Percentiles rank a stretch among this genome's conserved stretches.
Evolutionary conservation across 192 early-diverging fungal genomes (phyloP).

Genomic region (Linnemannia elongata): DNA sequence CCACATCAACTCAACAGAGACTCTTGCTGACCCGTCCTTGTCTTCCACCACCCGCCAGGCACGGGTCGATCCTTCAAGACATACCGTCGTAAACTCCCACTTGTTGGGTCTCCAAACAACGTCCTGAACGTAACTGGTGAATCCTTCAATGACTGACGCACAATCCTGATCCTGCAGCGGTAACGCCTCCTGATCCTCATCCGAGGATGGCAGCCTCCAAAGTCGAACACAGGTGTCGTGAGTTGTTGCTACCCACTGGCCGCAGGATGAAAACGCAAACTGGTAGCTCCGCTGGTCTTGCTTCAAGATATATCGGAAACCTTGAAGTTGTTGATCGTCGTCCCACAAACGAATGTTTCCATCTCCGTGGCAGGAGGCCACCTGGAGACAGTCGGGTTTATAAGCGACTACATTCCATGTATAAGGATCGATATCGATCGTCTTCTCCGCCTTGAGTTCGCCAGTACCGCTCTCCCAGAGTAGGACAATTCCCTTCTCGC

Average conservation of each 20-base stretch:
- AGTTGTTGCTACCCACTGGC: neutral
- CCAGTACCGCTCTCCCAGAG: neutral
- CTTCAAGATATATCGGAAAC: neutral
- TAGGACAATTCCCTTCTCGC: neutral
- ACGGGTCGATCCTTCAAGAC: neutral
- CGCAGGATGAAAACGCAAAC: neutral
- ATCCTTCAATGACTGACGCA: neutral
- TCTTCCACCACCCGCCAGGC: neutral
- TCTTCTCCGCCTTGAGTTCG: neutral
- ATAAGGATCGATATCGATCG: neutral
- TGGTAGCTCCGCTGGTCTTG: neutral
- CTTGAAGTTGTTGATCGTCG: neutral
- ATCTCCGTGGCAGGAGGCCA: neutral
- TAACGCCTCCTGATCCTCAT: neutral
- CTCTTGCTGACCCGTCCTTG: neutral
- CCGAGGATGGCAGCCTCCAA: neutral
- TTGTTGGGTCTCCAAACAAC: neutral
- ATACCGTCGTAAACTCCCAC: neutral
- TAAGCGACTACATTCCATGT: neutral
- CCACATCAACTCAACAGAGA: neutral
- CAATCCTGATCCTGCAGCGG: neutral
- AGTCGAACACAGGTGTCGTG: neutral
- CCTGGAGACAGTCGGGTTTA: neutral
- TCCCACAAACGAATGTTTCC: neutral
- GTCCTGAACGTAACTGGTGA: neutral